Conservation (phyloP, 805 yeast genomes). For the Ogataea allantospora region DNA sequence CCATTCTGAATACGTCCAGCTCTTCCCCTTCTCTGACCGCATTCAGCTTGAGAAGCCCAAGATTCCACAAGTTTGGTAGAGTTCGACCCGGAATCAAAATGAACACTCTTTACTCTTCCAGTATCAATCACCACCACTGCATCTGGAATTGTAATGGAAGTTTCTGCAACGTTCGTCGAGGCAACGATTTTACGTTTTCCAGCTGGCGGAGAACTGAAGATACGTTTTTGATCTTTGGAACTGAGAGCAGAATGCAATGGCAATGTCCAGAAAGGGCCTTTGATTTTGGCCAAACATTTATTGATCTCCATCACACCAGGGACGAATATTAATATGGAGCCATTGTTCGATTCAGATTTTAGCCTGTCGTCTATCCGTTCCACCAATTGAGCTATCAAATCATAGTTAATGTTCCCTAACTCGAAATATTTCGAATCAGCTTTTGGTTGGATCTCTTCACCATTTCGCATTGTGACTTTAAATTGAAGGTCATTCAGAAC, state of each 20-base stretch:
- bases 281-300: slow-evolving; percentile 49
- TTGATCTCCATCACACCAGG: slow-evolving; percentile 92
- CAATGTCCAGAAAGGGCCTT: slow-evolving; percentile 41
- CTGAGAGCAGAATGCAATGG: slow-evolving; percentile 89
- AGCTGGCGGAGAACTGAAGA: slow-evolving; percentile 55
- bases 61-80: slow-evolving; percentile 70
- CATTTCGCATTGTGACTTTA: slow-evolving; percentile 37
- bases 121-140: slow-evolving; percentile 88
- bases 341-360: slow-evolving; percentile 40
- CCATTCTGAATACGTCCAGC: slow-evolving; percentile 95
- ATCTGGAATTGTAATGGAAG: slow-evolving; percentile 94
- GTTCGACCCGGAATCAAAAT: slow-evolving; percentile 65
- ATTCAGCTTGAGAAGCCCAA: slow-evolving; percentile 91
- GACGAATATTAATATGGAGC: slow-evolving; percentile 80
- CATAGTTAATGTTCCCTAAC: slow-evolving; percentile 70
- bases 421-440: slow-evolving; percentile 66
- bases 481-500: slow-evolving; percentile 59
- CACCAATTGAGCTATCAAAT: slow-evolving; percentile 60
- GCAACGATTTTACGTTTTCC: slow-evolving; percentile 76
- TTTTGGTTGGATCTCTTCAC: slow-evolving; percentile 50
- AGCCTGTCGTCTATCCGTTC: slow-evolving; percentile 51
- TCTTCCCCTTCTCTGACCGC: slow-evolving; percentile 90
- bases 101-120: slow-evolving; percentile 79
- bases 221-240: slow-evolving; percentile 77
- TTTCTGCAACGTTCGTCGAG: slow-evolving; percentile 93